These are phyloP conservation scores for Thalassiosira exigua DNA, from an alignment of 352 stramenopile genomes.

Conservation along the genomic window DNA sequence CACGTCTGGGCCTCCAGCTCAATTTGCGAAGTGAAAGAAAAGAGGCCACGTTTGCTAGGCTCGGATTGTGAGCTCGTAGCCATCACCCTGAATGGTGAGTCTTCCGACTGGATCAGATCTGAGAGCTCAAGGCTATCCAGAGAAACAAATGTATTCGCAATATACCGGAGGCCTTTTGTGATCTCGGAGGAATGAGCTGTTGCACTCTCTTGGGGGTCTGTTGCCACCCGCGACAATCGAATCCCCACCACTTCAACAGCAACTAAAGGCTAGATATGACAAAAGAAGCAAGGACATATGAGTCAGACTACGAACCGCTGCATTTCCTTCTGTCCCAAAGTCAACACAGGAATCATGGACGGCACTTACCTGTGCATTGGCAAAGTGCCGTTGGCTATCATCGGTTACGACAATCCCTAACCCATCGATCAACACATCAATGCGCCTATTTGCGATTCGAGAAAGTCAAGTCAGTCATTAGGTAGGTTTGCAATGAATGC, in stretches of 20 bases:
- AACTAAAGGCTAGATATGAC: slow-evolving; percentile 30
- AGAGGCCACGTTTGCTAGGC: neutral
- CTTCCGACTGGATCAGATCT: slow-evolving; percentile 60
- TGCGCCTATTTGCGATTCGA: slow-evolving; percentile 18
- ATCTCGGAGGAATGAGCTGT: no score
- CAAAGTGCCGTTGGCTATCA: slow-evolving; percentile 79
- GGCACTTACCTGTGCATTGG: slow-evolving; percentile 56
- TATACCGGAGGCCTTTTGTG: no score
- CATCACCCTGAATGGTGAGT: slow-evolving; percentile 44
- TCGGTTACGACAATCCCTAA: slow-evolving; percentile 55
- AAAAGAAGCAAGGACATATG: no score
- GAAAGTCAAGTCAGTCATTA: neutral
- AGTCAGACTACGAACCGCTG: no score
- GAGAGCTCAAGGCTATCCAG: slow-evolving; percentile 62
- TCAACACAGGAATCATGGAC: no score
- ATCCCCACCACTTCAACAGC: slow-evolving; percentile 22
- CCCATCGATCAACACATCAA: slow-evolving; percentile 42
- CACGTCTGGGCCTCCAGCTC: slow-evolving; percentile 33
- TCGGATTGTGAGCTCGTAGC: slow-evolving; percentile 22
- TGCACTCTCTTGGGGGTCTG: no score
- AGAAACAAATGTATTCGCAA: slow-evolving; percentile 26
- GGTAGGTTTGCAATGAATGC: no score
- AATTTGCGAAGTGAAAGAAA: slow-evolving; percentile 19
- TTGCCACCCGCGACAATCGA: slow-evolving; percentile 25
- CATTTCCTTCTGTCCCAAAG: no score